Evolutionary conservation across 495 filamentous ascomycete genomes (phyloP).

Genomic region (Tricharina praecox): DNA sequence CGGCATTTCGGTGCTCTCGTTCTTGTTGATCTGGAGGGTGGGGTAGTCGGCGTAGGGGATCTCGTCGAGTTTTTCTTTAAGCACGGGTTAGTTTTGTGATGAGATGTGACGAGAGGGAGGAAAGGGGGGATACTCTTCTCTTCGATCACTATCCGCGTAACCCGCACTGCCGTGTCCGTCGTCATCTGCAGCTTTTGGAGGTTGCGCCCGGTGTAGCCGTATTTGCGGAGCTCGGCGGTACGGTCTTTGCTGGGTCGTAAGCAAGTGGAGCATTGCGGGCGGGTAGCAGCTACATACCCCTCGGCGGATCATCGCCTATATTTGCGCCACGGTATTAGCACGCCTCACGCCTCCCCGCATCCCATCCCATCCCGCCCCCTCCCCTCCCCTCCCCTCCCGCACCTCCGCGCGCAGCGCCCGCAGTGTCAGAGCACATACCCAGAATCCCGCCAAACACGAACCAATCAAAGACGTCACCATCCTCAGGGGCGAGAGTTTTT

Average conservation of each 20-base stretch:
- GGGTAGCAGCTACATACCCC: conserved; percentile 44
- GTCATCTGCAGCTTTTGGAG: conserved; percentile 95
- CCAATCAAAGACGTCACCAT: conserved; percentile 66
- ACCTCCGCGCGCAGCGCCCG: background rate
- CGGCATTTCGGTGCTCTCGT: conserved; percentile 91
- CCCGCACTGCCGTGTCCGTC: conserved; percentile 88
- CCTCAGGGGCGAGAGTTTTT: conserved; percentile 63
- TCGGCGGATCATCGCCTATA: conserved; percentile 88
- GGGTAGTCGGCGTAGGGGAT: conserved; percentile 75
- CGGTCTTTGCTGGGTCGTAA: conserved; percentile 41
- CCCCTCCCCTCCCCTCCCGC: conserved; percentile 10
- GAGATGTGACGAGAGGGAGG: background rate
- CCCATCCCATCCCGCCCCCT: too few relatives aligned
- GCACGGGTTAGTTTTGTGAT: conserved; percentile 1
- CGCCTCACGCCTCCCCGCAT: too few relatives aligned
- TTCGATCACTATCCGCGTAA: conserved; percentile 76
- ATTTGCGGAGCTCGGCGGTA: conserved; percentile 78
- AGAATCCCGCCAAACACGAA: conserved; percentile 95
- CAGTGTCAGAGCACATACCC: conserved; percentile 38
- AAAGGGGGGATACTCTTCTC: conserved; percentile 43
- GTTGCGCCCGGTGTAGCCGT: conserved; percentile 75
- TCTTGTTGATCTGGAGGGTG: conserved; percentile 70
- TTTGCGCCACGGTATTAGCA: conserved; percentile 3
- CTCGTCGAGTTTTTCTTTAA: conserved; percentile 39
- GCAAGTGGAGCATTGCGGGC: background rate